Percentiles rank a stretch among this genome's conserved stretches.
These are phyloP conservation scores for Lagenaria siceraria DNA, from an alignment of 306 rosid species.

Conservation along the genomic window DNA sequence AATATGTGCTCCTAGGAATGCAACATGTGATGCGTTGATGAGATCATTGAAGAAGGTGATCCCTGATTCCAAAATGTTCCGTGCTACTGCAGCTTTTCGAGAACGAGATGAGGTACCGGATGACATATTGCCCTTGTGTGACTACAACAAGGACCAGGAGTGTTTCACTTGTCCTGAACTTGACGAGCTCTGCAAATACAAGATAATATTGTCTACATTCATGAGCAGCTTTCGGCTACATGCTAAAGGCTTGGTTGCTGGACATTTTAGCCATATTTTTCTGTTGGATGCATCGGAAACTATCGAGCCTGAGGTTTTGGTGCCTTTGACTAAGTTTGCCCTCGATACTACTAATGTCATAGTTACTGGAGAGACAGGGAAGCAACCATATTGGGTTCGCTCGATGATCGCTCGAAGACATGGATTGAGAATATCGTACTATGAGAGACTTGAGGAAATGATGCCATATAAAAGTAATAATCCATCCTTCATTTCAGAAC, in stretches of 20 bases:
- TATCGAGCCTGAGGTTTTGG: conserved; percentile 21
- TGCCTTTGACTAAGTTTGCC: conserved; percentile 20
- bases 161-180: conserved; percentile 24
- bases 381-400: conserved; percentile 6
- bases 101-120: conserved; percentile 14
- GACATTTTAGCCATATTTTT: conserved; percentile 24
- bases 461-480: neutral
- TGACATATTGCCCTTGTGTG: conserved; percentile 19
- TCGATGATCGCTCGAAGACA: conserved; percentile 11
- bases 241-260: conserved; percentile 14
- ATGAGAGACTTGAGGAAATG: conserved; percentile 13
- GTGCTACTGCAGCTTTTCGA: conserved; percentile 15
- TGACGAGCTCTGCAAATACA: conserved; percentile 7
- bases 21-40: conserved; percentile 17
- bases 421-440: conserved; percentile 20
- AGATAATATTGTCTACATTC: conserved; percentile 27
- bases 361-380: conserved; percentile 12
- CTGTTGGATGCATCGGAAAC: conserved; percentile 26
- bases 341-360: conserved; percentile 15
- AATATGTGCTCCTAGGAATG: conserved; percentile 15
- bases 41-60: conserved; percentile 11
- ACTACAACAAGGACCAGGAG: neutral
- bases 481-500: neutral
- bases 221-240: conserved; percentile 21
- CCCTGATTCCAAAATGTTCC: conserved; percentile 17